These are phyloP conservation scores for Wickerhamiella australiensis DNA, from an alignment of 805 yeast genomes.

Conservation along the genomic window DNA sequence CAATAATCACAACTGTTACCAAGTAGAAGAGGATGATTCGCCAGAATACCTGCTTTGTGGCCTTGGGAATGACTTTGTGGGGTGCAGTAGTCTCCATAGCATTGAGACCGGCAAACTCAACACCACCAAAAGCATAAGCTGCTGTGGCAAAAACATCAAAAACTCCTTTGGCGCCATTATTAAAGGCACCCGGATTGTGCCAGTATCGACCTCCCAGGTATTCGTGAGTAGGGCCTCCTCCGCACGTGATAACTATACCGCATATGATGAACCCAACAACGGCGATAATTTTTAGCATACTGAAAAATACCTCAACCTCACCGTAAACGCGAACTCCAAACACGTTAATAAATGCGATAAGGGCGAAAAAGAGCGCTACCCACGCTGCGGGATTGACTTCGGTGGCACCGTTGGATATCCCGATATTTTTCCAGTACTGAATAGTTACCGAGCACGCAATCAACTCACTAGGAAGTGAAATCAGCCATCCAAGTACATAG, in stretches of 20 bases:
- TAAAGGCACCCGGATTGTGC: slow-evolving; percentile 58
- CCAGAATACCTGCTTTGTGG: slow-evolving; percentile 77
- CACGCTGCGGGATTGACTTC: slow-evolving; percentile 43
- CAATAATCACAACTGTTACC: slow-evolving; percentile 41
- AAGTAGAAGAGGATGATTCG: slow-evolving; percentile 65
- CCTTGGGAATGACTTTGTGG: slow-evolving; percentile 51
- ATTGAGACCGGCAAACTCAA: slow-evolving; percentile 64
- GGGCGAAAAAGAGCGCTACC: slow-evolving; percentile 42
- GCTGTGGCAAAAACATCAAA: slow-evolving; percentile 63
- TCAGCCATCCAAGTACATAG: slow-evolving; percentile 53
- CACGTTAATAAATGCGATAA: slow-evolving; percentile 38
- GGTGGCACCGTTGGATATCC: slow-evolving; percentile 19
- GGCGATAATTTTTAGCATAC: slow-evolving; percentile 46
- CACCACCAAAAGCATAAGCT: slow-evolving; percentile 65
- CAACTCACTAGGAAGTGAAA: slow-evolving; percentile 53
- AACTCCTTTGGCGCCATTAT: slow-evolving; percentile 55
- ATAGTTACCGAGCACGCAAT: slow-evolving; percentile 50
- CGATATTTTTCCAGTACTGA: slow-evolving; percentile 43
- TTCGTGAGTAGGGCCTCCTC: slow-evolving; percentile 44
- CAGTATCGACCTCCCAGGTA: slow-evolving; percentile 44
- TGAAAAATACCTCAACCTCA: slow-evolving; percentile 56
- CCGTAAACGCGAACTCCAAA: slow-evolving; percentile 52
- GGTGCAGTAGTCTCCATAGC: slow-evolving; percentile 70
- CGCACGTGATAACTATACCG: slow-evolving; percentile 37
- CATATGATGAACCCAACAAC: slow-evolving; percentile 52